Base-by-base conservation (phyloP, 2,329 filamentous ascomycete genomes). In the Penicillium sp. region DNA sequence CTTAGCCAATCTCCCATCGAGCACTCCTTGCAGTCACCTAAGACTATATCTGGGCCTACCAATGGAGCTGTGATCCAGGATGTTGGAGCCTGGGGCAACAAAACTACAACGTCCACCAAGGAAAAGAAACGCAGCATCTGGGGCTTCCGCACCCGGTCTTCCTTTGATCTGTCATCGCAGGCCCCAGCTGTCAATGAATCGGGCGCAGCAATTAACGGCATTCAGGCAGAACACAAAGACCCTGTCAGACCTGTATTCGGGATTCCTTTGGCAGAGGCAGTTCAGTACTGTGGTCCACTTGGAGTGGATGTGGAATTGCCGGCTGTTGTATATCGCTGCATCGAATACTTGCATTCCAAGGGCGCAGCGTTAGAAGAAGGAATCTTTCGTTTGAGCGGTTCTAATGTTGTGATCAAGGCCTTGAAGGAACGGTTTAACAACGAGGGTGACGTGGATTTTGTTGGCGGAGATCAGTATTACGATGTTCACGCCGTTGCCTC, bases 401-500 rank as follows among this genome's bases (percentile, higher is more conserved):
- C 93, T 1, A 98, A 96, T 70, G 85, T 96, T 54, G 88, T 96
- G 49, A 96, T 99, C 76, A 96, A 93, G 75, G 87, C 87, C 56
- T 83, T 99, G 44, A 90, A 90, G 59, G 93, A 98, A 72, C 88
- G 93, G 2, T 99, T 99, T 79, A 97, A 99, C 74, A 87, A 78
- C 4, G 93, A 99, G 78, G 89, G 93, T 46, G 95, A 99, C 70
- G 84, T 99, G 63, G 91, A 96, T 71, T 81, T 99, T 51, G 74
- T 97, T 26, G 85, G 83, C 2, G 93, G 68, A 13, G 89, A 89
- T 49, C 87, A 90, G 57, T 96, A 93, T 72, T 91, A 96, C 71
- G 95, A 99, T 73, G 93, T 99, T 26, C 93, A 99, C 73, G 95
- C 95, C 0, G 90, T 99, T 11, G 95, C 95, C 8, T 96, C 93